A percentile compares a stretch with the other conserved stretches of the same genome.
These are phyloP conservation scores for Rhizopogon parksii DNA, from an alignment of 1,284 basidiomycete genomes.

Conservation along the genomic window DNA sequence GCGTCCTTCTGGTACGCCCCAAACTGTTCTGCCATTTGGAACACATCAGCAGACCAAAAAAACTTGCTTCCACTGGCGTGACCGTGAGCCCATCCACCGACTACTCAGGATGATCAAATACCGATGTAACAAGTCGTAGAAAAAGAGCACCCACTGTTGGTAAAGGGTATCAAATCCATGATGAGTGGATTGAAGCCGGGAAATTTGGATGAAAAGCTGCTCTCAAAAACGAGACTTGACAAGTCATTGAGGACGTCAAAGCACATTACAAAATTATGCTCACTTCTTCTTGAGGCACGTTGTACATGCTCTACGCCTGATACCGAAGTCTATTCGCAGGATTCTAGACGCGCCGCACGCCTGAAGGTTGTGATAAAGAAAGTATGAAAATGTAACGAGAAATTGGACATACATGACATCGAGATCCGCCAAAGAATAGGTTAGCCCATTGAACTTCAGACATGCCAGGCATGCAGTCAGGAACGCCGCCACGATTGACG, in stretches of 20 bases:
- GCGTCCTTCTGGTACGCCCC: conserved; percentile 18
- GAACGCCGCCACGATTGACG: background rate
- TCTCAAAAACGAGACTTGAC: background rate
- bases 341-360: background rate
- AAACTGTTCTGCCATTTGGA: conserved; percentile 17
- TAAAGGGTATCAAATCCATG: background rate
- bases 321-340: background rate
- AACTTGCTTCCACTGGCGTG: conserved; percentile 23
- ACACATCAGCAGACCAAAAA: conserved; percentile 30
- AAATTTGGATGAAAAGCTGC: background rate
- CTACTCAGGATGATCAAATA: conserved; percentile 12
- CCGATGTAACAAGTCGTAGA: background rate
- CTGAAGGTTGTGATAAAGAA: background rate
- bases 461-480: background rate
- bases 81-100: conserved; percentile 27
- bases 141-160: background rate
- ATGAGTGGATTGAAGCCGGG: background rate
- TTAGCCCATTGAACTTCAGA: conserved; percentile 1
- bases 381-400: background rate
- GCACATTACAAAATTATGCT: background rate
- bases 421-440: background rate
- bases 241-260: background rate
- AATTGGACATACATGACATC: background rate
- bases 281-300: background rate
- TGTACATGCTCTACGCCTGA: background rate